Percentiles rank a stretch among this genome's conserved stretches.
Conservation (phyloP, 1,139 yeast species). For the Scheffersomyces titani region DNA sequence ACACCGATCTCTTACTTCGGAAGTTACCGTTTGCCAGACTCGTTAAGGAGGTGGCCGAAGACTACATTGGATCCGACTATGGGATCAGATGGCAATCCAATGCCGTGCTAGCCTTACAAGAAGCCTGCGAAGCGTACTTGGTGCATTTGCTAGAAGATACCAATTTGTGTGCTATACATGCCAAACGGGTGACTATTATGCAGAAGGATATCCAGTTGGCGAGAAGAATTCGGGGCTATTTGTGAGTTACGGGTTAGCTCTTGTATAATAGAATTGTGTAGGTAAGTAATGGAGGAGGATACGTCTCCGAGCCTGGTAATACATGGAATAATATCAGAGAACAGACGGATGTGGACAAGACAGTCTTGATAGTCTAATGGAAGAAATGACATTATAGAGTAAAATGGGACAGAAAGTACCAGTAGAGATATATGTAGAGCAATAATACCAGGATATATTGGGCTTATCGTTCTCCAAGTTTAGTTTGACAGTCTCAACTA, state of each 20-base stretch:
- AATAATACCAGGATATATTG: too few species aligned
- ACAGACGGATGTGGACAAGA: not conserved
- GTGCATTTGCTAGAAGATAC: conserved; percentile 89
- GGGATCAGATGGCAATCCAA: conserved; percentile 86
- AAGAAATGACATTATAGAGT: too few species aligned
- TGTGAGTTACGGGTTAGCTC: conserved; percentile 3
- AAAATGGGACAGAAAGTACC: too few species aligned
- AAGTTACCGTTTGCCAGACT: conserved; percentile 92
- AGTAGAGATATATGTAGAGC: too few species aligned
- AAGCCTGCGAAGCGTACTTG: conserved; percentile 88
- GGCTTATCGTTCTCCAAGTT: too few species aligned
- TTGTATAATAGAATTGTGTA: not conserved
- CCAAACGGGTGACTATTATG: conserved; percentile 92
- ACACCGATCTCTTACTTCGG: conserved; percentile 74
- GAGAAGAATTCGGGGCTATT: conserved; percentile 75
- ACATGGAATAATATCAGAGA: not conserved
- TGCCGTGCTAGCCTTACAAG: conserved; percentile 87
- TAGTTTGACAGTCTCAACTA: too few species aligned
- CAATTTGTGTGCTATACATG: conserved; percentile 87
- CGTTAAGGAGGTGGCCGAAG: conserved; percentile 77
- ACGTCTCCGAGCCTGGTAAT: not conserved
- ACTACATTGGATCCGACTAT: conserved; percentile 58
- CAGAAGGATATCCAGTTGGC: conserved; percentile 92
- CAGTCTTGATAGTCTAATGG: too few species aligned
- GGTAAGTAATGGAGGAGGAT: not conserved